Base-by-base conservation (phyloP, 2,329 filamentous ascomycete genomes). In the Aspergillus viridinutans region DNA sequence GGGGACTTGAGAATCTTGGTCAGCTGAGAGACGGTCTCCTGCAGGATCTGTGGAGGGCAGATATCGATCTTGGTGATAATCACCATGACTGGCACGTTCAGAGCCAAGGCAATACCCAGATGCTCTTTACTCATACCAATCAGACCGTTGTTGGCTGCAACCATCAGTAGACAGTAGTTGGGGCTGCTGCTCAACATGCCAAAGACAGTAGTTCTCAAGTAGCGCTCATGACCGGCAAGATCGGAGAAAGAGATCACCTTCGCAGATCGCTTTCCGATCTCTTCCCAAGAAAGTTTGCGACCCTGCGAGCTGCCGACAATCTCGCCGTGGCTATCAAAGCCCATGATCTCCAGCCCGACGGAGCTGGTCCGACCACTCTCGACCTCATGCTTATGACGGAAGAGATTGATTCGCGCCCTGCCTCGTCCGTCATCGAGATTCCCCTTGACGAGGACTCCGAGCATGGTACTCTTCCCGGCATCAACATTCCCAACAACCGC, bases 91-190 rank as follows among this genome's bases (percentile, higher is more conserved):
- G 94, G 94, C 10, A 99, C 93, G 69, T 97, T 97, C 52, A 99
- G 80, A 0, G 94, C 92, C 32, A 97, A 80, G 0, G 94, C 93
- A 62, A 99, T 96, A 17, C 94, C 94, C 3, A 99, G 79, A 74
- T 99, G 94, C 78, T 99, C 94, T 81, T 95, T 96, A 75, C 90
- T 96, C 94, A 97, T 99, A 21, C 94, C 94, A 49, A 97, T 90
- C 49, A 99, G 80, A 3, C 94, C 94, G 70, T 99, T 97, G 68
- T 99, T 99, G 20, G 94, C 94, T 12, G 94, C 94, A 0, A 99
- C 94, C 94, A 99, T 99, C 50, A 99, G 84, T 28, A 99, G 78
- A 72, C 94, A 97, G 78, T 97, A 99, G 70, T 97, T 96, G 0
- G 94, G 94, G 78, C 92, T 95, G 75, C 90, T 95, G 55, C 91